Conservation (phyloP, 352 stramenopile species). For the Achlya hypogyna region DNA sequence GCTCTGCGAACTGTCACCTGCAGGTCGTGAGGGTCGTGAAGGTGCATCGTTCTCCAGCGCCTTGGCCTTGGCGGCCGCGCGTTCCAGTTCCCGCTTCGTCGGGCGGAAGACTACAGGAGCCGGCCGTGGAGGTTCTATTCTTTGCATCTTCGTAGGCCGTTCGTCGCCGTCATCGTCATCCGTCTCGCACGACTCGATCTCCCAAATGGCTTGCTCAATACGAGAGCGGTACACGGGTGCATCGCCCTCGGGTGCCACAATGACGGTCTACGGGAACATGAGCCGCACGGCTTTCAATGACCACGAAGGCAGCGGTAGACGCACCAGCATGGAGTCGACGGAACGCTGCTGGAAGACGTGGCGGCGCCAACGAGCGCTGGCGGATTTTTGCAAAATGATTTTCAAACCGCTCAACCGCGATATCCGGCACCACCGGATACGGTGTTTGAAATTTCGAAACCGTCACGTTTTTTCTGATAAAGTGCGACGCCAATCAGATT, state of each 20-base stretch:
- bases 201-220: not conserved
- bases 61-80: not conserved
- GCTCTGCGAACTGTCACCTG: not conserved
- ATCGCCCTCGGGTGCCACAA: not conserved
- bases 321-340: not conserved
- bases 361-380: too few relatives aligned
- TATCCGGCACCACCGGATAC: slow-evolving; percentile 12
- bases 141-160: not conserved
- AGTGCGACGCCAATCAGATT: not conserved
- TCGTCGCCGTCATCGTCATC: not conserved
- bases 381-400: too few relatives aligned
- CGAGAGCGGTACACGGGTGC: too few relatives aligned
- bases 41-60: not conserved
- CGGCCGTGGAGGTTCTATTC: not conserved
- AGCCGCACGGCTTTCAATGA: not conserved
- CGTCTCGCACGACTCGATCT: not conserved
- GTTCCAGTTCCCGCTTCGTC: not conserved
- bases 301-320: not conserved
- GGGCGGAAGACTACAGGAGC: not conserved
- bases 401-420: not conserved
- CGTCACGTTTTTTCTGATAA: not conserved
- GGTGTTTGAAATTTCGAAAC: slow-evolving; percentile 16
- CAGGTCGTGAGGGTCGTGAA: not conserved
- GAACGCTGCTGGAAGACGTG: too few relatives aligned
- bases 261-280: not conserved